Base-by-base conservation (phyloP, 2,329 filamentous ascomycete species). In the Colletotrichum destructivum region DNA sequence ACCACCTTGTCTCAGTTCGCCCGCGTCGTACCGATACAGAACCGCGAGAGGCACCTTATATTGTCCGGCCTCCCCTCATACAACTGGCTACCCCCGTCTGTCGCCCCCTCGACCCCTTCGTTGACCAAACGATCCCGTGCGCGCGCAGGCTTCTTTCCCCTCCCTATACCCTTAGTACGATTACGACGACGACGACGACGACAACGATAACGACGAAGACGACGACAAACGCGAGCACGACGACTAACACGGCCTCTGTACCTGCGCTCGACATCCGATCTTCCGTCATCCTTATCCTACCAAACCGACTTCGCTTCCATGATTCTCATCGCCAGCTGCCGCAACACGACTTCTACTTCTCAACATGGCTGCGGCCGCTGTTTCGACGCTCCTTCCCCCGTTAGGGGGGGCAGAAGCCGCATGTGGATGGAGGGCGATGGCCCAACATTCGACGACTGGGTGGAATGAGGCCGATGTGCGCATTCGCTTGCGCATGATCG, bases 281-380 rank as follows among this genome's bases (percentile, higher is more conserved):
- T 63, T 56, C 15, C 12, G 26, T 38, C 35, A 62, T 71, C 70
- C 51, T 72, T 63, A 69, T 75, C 73, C 72, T 35, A 35, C 68
- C 52, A 42, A 64, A 31, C 66, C 64, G 69, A 66, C 75, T 72
- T 76, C 84, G 85, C 83, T 83, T 85, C 85, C 86, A 89, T 89
- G 88, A 84, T 84, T 87, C 79, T 83, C 81, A 82, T 80, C 81
- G 77, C 80, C 75, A 75, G 75, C 76, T 77, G 79, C 79, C 77
- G 83, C 77, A 77, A 78, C 76, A 84, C 80, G 80, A 86, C 82
- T 80, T 82, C 80, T 77, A 81, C 83, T 81, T 83, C 80, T 80
- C 85, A 87, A 77, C 79, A 90, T 90, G 88, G 87, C 88, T 81
- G 81, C 86, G 79, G 84, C 83, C 82, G 82, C 83, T 76, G 82